A percentile compares a stretch with the other conserved stretches of the same genome.
Conservation (phyloP, 345 rosid species). For the Jatropha curcas region DNA sequence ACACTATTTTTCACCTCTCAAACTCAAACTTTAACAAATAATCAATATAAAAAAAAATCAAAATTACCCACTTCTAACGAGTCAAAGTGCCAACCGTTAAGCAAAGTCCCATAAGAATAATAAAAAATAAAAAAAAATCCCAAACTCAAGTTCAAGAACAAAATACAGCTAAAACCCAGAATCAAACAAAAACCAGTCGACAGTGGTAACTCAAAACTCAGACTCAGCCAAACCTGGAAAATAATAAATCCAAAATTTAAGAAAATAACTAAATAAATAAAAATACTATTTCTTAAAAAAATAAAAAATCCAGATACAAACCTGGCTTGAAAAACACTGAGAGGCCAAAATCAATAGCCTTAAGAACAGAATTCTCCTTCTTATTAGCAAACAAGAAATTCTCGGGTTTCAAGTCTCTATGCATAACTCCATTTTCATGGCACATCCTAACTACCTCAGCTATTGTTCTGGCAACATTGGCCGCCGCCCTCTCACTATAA, state of each 20-base stretch:
- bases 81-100: background rate
- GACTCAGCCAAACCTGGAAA: background rate
- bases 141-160: background rate
- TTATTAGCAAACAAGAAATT: constrained; percentile 87
- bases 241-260: background rate
- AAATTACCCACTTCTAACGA: background rate
- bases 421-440: constrained; percentile 89
- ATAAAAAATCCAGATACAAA: constrained; percentile 27
- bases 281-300: background rate
- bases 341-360: constrained; percentile 91
- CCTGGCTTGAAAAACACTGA: constrained; percentile 91
- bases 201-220: background rate
- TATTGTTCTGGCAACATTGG: constrained; percentile 67
- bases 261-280: background rate
- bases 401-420: constrained; percentile 95
- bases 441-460: constrained; percentile 95
- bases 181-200: background rate
- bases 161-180: constrained; percentile 7
- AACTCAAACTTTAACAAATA: background rate
- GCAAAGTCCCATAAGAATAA: background rate
- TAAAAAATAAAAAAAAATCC: too few relatives aligned
- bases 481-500: constrained; percentile 92
- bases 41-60: background rate
- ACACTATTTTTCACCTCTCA: background rate
- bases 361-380: constrained; percentile 77